Base-by-base conservation (phyloP, 1,284 basidiomycete species). In the Rugosomyces carneus region DNA sequence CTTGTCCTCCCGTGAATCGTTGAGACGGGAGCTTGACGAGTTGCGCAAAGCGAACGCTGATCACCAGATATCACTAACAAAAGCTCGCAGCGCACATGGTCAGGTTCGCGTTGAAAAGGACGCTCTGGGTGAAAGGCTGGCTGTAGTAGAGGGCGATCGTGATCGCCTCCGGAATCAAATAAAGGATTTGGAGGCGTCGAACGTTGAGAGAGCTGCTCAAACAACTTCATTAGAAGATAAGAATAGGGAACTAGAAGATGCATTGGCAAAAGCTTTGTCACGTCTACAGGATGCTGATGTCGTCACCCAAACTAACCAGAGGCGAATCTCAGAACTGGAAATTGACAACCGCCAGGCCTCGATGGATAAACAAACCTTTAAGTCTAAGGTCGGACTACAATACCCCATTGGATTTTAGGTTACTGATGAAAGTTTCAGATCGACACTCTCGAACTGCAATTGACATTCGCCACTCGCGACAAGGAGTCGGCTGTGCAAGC, bases 91-190 rank as follows among this genome's bases (percentile, higher is more conserved):
- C 15, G 78, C 78, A 13, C 82, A 88, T 56, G 85, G 85, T 3
- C 81, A 85, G 58, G 74, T 84, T 8, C 79, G 84, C n/a, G 84
- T 84, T 16, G 87, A 90, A 69, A 89, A 89, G 65, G 87, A 89
- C 45, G 67, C 76, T 38, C 60, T 88, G 27, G 63, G 57, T 31
- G 83, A 87, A 52, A 82, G 81, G 51, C 63, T 86, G 20, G 64
- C 60, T 27, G 65, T 67, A n/a, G 67, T 69, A 0, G 86, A 89
- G 57, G 67, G 59, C 16, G 86, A 89, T 46, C 75, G 82, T 11
- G 81, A 87, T 15, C 64, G 65, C 6, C 60, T 86, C 40, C 73
- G 73, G 31, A 53, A 56, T 8, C 76, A 80, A 52, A 58, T 81
- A 8, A 78, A 80, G 43, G 77, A 78, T 41, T 45, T 78, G 26